Evolutionary conservation across 495 filamentous ascomycete genomes (phyloP).

Genomic region (Alectoria sarmentosa): DNA sequence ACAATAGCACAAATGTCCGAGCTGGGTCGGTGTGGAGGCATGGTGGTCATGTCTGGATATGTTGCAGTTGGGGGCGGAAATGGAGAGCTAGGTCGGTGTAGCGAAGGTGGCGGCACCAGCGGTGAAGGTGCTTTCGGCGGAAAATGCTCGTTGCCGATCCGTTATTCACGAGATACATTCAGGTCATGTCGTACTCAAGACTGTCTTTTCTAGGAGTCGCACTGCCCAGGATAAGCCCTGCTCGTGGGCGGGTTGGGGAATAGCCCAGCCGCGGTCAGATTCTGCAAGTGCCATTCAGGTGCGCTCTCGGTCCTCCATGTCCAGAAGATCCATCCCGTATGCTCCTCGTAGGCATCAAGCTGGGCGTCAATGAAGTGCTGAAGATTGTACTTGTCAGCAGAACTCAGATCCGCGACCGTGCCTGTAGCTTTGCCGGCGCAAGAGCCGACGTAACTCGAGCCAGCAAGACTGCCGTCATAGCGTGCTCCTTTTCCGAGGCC

Average conservation of each 20-base stretch:
- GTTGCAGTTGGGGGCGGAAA: too few species aligned
- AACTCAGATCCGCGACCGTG: conserved; percentile 44
- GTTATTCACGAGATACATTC: background rate
- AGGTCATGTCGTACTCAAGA: background rate
- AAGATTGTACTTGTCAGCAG: conserved; percentile 49
- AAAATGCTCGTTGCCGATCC: background rate
- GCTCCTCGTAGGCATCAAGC: conserved; percentile 64
- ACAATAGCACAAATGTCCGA: background rate
- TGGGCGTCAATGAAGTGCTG: conserved; percentile 63
- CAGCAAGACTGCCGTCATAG: conserved; percentile 44
- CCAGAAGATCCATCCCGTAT: conserved; percentile 73
- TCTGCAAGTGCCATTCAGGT: conserved; percentile 82
- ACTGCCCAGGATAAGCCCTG: conserved; percentile 44
- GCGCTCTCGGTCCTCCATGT: conserved; percentile 80
- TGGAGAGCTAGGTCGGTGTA: too few species aligned
- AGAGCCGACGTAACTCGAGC: conserved; percentile 43
- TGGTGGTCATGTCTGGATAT: background rate
- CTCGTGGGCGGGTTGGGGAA: conserved; percentile 55
- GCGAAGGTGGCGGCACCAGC: conserved; percentile 10
- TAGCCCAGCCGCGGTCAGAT: conserved; percentile 49
- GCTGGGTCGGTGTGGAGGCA: background rate
- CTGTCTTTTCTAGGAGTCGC: conserved; percentile 23
- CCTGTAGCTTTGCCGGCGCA: conserved; percentile 54
- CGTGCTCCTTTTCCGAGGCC: conserved; percentile 52
- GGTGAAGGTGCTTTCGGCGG: background rate